Conservation (phyloP, 2,329 filamentous ascomycete genomes). For the Emmonsiellopsis sp. region DNA sequence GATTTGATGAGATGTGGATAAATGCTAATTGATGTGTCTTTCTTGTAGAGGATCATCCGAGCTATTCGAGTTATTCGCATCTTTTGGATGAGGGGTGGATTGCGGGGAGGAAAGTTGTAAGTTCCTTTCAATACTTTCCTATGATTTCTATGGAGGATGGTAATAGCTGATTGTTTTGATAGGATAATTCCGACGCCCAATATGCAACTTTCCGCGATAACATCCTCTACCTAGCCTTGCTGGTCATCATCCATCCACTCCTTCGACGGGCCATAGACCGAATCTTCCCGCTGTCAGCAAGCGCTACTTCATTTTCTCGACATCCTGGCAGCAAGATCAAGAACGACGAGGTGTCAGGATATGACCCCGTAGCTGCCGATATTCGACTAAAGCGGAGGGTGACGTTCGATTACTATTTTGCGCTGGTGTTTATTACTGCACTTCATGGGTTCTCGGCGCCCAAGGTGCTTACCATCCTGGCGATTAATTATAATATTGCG, state of each 20-base stretch:
- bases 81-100: constrained; percentile 80
- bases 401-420: constrained; percentile 75
- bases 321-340: constrained; percentile 10
- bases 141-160: background rate
- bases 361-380: constrained; percentile 33
- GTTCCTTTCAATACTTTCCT: constrained; percentile 20
- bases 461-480: constrained; percentile 74
- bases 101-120: constrained; percentile 75
- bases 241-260: constrained; percentile 71
- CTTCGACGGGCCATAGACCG: constrained; percentile 63
- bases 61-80: constrained; percentile 64
- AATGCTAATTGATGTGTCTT: background rate
- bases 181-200: constrained; percentile 86
- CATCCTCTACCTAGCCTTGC: constrained; percentile 65
- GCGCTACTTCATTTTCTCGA: constrained; percentile 18
- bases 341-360: constrained; percentile 27
- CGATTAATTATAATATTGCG: constrained; percentile 70
- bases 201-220: constrained; percentile 80
- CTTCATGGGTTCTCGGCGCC: constrained; percentile 77
- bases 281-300: constrained; percentile 33
- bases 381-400: constrained; percentile 58
- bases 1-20: background rate
- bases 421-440: constrained; percentile 63
- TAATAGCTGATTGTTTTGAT: constrained; percentile 3
- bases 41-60: constrained; percentile 62